These are phyloP conservation scores for Apiospora hydei DNA, from an alignment of 2,329 filamentous ascomycete species.

Conservation along the genomic window DNA sequence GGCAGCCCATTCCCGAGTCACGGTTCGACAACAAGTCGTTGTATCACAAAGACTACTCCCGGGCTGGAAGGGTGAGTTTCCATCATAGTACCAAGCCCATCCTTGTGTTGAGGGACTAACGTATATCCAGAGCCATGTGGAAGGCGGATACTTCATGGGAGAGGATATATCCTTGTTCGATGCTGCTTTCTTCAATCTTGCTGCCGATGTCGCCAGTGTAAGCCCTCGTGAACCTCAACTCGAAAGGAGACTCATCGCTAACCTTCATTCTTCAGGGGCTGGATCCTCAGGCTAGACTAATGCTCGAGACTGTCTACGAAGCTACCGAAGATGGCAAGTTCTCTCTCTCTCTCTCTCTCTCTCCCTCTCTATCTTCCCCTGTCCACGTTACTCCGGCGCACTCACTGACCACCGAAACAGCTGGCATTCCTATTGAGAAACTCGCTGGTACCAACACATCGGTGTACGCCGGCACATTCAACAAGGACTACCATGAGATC, in stretches of 20 bases:
- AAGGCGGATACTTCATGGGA: constrained; percentile 37
- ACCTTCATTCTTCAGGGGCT: constrained; percentile 34
- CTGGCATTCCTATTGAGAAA: too few relatives aligned
- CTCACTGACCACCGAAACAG: too few relatives aligned
- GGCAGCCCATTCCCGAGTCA: constrained; percentile 34
- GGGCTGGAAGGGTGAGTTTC: constrained; percentile 27
- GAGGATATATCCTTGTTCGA: constrained; percentile 45
- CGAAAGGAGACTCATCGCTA: constrained; percentile 27
- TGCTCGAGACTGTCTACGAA: constrained; percentile 41
- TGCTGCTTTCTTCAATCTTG: constrained; percentile 44
- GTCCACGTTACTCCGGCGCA: too few relatives aligned
- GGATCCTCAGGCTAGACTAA: constrained; percentile 45
- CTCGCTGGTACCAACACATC: constrained; percentile 2
- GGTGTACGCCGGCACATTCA: constrained; percentile 18
- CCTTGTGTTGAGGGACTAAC: too few relatives aligned
- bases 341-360: too few relatives aligned
- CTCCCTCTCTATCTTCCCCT: too few relatives aligned
- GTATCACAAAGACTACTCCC: constrained; percentile 29
- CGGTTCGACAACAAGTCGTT: constrained; percentile 33
- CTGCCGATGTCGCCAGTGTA: too few relatives aligned
- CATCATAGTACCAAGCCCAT: constrained; percentile 27
- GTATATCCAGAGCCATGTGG: too few relatives aligned
- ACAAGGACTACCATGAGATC: constrained; percentile 37
- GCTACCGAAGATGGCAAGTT: constrained; percentile 41
- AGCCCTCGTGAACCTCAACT: too few relatives aligned